phyloP scores from a whole-genome alignment of 2,329 filamentous ascomycete genomes.

The Zasmidium angulare region DNA sequence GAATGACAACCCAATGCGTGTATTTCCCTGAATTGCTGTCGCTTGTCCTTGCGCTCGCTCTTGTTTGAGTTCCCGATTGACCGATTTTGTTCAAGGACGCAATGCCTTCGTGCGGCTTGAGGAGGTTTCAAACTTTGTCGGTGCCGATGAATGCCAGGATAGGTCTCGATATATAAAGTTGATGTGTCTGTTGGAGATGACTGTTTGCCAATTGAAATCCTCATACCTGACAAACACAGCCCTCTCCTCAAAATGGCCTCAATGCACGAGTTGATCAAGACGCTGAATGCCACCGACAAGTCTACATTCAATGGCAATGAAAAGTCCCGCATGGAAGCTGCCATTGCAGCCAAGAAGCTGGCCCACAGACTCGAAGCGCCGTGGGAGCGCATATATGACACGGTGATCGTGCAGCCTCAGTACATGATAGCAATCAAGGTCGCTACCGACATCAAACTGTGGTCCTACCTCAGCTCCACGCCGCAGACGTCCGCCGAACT shows the following conservation, averaged over 20 bases:
- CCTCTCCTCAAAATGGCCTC: not conserved
- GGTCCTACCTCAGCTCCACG: constrained; percentile 4
- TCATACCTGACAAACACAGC: not conserved
- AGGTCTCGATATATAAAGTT: too few species aligned
- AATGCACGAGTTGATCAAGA: not conserved
- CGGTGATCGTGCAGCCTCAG: constrained; percentile 11
- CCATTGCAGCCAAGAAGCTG: constrained; percentile 14
- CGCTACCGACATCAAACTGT: constrained; percentile 13
- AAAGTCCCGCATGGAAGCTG: constrained; percentile 1
- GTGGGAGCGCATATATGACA: constrained; percentile 17
- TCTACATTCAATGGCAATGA: constrained; percentile 11
- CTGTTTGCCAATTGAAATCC: not conserved
- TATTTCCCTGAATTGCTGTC: too few species aligned
- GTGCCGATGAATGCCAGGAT: not conserved
- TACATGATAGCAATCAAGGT: constrained; percentile 7
- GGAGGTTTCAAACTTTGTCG: not conserved
- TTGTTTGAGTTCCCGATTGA: too few species aligned
- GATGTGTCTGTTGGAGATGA: too few species aligned
- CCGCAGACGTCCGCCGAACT: constrained; percentile 3
- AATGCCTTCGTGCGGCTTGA: not conserved
- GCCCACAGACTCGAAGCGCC: constrained; percentile 15
- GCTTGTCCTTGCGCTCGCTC: too few species aligned
- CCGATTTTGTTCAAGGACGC: not conserved
- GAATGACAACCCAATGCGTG: too few species aligned
- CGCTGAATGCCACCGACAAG: constrained; percentile 3